Conservation (phyloP, 179 eudicot species). For the Drosera spatulata region DNA sequence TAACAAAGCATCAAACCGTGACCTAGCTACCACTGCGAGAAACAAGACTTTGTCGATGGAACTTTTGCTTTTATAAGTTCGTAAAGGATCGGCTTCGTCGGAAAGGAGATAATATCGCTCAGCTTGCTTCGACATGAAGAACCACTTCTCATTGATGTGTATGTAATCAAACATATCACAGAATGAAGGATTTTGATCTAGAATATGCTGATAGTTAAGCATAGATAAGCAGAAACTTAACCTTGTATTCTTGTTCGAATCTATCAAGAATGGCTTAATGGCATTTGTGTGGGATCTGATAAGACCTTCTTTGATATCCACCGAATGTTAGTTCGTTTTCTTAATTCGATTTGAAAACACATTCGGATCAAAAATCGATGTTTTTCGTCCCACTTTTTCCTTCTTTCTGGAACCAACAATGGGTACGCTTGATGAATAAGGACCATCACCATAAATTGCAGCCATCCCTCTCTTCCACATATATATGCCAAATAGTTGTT, state of each 20-base stretch:
- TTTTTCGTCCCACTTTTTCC: no score
- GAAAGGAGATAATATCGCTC: conserved; percentile 9
- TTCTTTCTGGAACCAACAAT: no score
- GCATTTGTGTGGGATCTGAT: conserved; percentile 6
- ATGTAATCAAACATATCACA: conserved; percentile 3
- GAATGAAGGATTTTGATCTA: conserved; percentile 4
- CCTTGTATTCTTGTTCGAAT: background rate
- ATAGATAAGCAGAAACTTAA: conserved; percentile 2
- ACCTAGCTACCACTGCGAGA: conserved; percentile 5
- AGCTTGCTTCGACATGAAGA: conserved; percentile 4
- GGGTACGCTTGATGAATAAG: no score
- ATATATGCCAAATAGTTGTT: no score
- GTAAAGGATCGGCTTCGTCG: conserved; percentile 11
- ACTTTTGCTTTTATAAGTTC: conserved; percentile 3
- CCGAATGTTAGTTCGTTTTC: no score
- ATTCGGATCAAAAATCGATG: no score
- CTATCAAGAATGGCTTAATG: background rate
- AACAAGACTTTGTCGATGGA: conserved; percentile 11
- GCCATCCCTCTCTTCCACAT: no score
- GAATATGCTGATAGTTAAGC: background rate
- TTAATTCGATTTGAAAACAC: no score
- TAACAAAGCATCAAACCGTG: conserved; percentile 6
- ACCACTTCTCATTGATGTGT: no score
- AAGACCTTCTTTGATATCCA: conserved; percentile 1
- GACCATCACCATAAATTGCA: no score